Evolutionary conservation across 306 rosid species (phyloP).

Genomic region (Sesbania bispinosa): DNA sequence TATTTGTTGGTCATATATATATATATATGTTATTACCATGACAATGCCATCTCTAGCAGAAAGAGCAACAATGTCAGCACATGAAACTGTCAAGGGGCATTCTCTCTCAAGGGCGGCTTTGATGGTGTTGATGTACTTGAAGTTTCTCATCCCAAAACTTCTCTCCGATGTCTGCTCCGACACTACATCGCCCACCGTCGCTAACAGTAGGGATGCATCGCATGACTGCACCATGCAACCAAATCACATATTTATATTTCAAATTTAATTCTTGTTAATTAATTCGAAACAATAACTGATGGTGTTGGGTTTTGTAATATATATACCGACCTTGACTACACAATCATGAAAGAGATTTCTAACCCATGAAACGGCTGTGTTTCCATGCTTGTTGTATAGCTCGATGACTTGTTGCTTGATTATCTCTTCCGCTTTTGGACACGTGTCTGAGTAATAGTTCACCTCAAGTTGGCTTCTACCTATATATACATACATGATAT

Average conservation of each 20-base stretch:
- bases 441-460: constrained; percentile 56
- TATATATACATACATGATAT: not conserved
- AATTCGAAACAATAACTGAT: not conserved
- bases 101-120: constrained; percentile 64
- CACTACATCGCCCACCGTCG: constrained; percentile 37
- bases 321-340: constrained; percentile 53
- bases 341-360: constrained; percentile 97
- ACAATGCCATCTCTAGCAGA: constrained; percentile 78
- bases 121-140: constrained; percentile 63
- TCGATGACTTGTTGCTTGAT: constrained; percentile 56
- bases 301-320: no score
- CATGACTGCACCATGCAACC: constrained; percentile 50
- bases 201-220: constrained; percentile 75
- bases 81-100: constrained; percentile 74
- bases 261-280: no score
- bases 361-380: constrained; percentile 82
- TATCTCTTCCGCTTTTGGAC: constrained; percentile 84
- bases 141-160: constrained; percentile 88
- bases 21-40: no score
- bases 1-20: no score
- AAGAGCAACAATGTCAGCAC: constrained; percentile 83
- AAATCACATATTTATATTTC: not conserved
- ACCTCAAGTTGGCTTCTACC: constrained; percentile 62
- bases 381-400: constrained; percentile 74
- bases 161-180: constrained; percentile 61